phyloP scores from a whole-genome alignment of 192 early-diverging fungal genomes.

The Piromyces finnis region DNA sequence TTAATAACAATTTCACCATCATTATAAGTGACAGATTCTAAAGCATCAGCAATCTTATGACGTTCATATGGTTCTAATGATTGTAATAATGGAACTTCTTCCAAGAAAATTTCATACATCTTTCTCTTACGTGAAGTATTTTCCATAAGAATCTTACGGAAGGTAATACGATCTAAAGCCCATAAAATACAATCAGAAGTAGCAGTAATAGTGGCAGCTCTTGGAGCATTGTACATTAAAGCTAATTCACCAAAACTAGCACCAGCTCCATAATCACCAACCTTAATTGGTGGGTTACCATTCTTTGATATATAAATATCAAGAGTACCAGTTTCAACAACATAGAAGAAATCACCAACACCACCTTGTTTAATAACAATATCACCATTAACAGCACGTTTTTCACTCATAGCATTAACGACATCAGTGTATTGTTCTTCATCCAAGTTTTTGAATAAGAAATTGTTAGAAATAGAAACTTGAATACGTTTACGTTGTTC shows the following conservation, averaged over 20 bases:
- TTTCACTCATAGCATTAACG: conserved; percentile 91
- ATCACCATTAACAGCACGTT: conserved; percentile 44
- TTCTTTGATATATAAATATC: conserved; percentile 71
- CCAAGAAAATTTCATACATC: conserved; percentile 91
- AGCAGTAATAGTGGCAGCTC: conserved; percentile 85
- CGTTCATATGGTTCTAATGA: conserved; percentile 91
- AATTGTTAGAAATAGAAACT: conserved; percentile 65
- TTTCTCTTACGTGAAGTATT: conserved; percentile 84
- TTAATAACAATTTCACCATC: conserved; percentile 66
- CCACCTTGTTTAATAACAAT: conserved; percentile 83
- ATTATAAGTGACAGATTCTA: conserved; percentile 78
- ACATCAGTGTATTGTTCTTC: conserved; percentile 91
- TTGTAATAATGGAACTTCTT: conserved; percentile 72
- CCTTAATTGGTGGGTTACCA: conserved; percentile 41
- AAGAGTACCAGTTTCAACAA: conserved; percentile 84
- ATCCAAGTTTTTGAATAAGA: conserved; percentile 84
- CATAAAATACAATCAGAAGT: conserved; percentile 74
- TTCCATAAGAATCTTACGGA: conserved; percentile 94
- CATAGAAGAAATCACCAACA: conserved; percentile 95
- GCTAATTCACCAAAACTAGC: conserved; percentile 97
- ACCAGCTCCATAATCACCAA: conserved; percentile 57
- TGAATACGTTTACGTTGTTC: conserved; percentile 72
- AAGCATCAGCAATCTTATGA: conserved; percentile 95
- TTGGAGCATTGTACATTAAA: conserved; percentile 97
- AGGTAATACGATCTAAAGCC: conserved; percentile 95